A percentile compares a stretch with the other conserved stretches of the same genome.
Conservation (phyloP, 1,284 basidiomycete species). For the Cutaneotrichosporon sp. region DNA sequence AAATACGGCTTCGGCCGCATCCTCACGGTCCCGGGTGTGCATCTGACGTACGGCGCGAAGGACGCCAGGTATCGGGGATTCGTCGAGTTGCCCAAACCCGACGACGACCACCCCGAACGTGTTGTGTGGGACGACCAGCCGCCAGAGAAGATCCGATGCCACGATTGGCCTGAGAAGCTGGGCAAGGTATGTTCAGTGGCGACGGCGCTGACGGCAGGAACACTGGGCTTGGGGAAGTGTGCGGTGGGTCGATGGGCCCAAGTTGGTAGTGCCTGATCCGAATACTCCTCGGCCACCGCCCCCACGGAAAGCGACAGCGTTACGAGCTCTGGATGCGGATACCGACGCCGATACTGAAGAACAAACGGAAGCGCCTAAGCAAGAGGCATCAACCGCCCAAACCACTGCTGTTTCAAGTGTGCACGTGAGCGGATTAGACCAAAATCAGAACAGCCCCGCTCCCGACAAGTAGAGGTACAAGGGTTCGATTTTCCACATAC, state of each 20-base stretch:
- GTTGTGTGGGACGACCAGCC: constrained; percentile 35
- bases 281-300: background rate
- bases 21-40: constrained; percentile 42
- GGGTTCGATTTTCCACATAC: no score
- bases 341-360: background rate
- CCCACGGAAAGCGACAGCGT: background rate
- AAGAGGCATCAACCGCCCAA: no score
- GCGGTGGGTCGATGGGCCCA: constrained; percentile 30
- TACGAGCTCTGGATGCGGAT: background rate
- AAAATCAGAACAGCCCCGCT: no score
- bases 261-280: constrained; percentile 3
- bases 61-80: constrained; percentile 40
- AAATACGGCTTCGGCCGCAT: constrained; percentile 45
- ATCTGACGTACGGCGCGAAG: constrained; percentile 43
- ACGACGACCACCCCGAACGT: constrained; percentile 17
- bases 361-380: no score
- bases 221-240: constrained; percentile 32
- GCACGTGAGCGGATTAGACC: no score
- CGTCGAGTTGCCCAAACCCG: constrained; percentile 33
- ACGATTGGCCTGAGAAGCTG: constrained; percentile 41
- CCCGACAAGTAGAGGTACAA: no score
- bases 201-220: background rate
- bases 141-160: constrained; percentile 27
- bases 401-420: no score
- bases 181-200: constrained; percentile 24